Evolutionary conservation across 495 filamentous ascomycete species (phyloP), one percentile per base, ranked within the genome.

Genomic region (Penicillium coprophilum): DNA sequence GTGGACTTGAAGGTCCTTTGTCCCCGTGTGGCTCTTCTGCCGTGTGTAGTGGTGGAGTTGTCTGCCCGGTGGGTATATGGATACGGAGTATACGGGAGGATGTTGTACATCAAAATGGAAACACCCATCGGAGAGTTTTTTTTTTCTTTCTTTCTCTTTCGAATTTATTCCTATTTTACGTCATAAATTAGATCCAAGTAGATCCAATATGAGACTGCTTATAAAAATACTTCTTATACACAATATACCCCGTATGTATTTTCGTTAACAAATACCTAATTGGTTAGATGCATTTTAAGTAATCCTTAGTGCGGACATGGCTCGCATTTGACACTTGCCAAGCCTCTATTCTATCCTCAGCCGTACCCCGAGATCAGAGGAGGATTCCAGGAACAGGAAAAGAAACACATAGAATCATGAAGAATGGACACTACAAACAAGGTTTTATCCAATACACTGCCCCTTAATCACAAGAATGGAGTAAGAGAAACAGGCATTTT

Each of bases 1-100:
- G 52, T 54, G 52, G 52, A 53, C 51, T 52, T 43, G 32, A 38
- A 38, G 34, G 36, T 40, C 15, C 27, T 20, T 36, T 46, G 20
- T 54, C 20, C 15, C 15, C 31, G 24, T 43, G 19, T 30, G 31
- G 27, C 30, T 28, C 24, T 27, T 43, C 24, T 52, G 19, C 41
- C 52, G 51, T 53, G 40, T 53, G 27, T 43, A 4, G 21, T 32
- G 24, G 39, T 53, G 39, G 40, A 53, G 50, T 34, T 28, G n/a
- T 19, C 6, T 28, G n/a, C 13, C 6, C 31, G 20, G 47, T 21
- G 31, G 27, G 15, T 38, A 17, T 38, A 38, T n/a, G 10, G n/a
- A 38, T 27, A 27, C 7, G 5, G 24, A 5, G 5, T 24, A 24
- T 24, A 24, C 24, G 34, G 34, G n/a, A 38, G 15, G 6, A 36